These are phyloP conservation scores for Sorghum bicolor DNA, from an alignment of 176 grass and related monocot genomes.

Conservation along the genomic window Sorghum_bicolor_NCBIv3 NC_012872.2:59690001-59690500, in stretches of 20 bases:
- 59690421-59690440: too few relatives aligned
- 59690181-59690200: too few relatives aligned
- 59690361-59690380: neutral
- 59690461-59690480: neutral
- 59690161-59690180: neutral
- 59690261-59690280: constrained; percentile 19
- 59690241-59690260: neutral
- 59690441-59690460: too few relatives aligned
- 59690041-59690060: neutral
- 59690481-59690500: neutral
- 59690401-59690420: too few relatives aligned
- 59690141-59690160: constrained; percentile 14
- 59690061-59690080: too few relatives aligned
- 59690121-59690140: neutral
- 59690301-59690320: neutral
- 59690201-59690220: constrained; percentile 4
- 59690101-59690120: neutral
- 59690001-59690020: neutral
- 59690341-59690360: neutral
- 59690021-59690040: constrained; percentile 6
- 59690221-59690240: neutral
- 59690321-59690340: constrained; percentile 3
- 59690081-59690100: neutral
- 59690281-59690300: neutral
- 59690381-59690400: neutral